These are phyloP conservation scores for Suillus americanus DNA, from an alignment of 768 basidiomycete species.

Conservation along the genomic window DNA sequence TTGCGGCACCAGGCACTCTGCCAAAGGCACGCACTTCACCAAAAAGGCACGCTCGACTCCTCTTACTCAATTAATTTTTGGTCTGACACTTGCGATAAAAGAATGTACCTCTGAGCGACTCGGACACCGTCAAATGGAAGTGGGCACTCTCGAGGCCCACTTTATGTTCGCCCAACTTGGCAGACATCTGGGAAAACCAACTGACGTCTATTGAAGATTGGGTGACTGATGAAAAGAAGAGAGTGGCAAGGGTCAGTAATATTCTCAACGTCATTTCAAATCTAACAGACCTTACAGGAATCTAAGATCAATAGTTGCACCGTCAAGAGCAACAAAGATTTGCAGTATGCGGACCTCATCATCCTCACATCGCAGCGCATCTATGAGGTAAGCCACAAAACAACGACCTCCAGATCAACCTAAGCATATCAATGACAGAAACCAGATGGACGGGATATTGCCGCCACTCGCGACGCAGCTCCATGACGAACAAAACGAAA, in stretches of 20 bases:
- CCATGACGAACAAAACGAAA: background rate
- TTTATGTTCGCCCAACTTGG: fast-evolving
- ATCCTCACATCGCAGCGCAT: no score
- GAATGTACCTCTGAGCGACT: background rate
- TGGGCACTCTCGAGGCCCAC: background rate
- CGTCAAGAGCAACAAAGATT: no score
- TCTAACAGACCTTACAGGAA: no score
- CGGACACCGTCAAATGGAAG: background rate
- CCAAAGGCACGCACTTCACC: background rate
- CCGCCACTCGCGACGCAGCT: no score
- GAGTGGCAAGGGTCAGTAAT: background rate
- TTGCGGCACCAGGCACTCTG: background rate
- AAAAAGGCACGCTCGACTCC: background rate
- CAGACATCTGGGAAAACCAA: background rate
- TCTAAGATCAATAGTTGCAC: no score
- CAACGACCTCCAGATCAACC: no score
- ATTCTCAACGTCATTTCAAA: no score
- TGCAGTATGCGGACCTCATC: no score
- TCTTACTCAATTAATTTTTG: no score
- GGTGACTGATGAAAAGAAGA: background rate
- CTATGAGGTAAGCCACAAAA: no score
- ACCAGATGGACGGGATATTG: no score
- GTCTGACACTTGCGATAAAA: background rate
- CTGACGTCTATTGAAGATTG: background rate
- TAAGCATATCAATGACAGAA: no score